These are phyloP conservation scores for Beta lomatogona DNA, from an alignment of 179 eudicot species.

Conservation along the genomic window DNA sequence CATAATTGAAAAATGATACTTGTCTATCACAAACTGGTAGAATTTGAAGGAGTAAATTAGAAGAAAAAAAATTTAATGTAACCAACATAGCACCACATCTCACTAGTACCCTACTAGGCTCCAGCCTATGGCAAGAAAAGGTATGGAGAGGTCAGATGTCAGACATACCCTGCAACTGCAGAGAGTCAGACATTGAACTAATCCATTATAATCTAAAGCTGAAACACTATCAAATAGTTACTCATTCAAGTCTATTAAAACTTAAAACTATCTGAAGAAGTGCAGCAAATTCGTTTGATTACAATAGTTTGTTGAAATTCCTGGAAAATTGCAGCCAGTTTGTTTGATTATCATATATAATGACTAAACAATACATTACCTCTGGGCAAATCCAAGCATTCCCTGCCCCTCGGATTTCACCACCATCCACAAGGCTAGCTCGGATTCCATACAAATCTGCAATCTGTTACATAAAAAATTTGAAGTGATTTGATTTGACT, in stretches of 20 bases:
- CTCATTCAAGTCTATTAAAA: neutral
- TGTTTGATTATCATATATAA: slow-evolving; percentile 4
- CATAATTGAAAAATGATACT: neutral
- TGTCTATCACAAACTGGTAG: neutral
- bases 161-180: neutral
- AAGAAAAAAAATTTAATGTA: too few species aligned
- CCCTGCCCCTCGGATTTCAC: slow-evolving; percentile 99
- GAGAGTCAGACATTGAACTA: neutral
- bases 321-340: neutral
- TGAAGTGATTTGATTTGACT: neutral
- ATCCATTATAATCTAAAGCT: neutral
- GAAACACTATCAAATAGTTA: too few species aligned
- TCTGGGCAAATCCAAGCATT: slow-evolving; percentile 99
- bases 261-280: neutral
- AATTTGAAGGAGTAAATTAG: too few species aligned
- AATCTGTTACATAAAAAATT: slow-evolving; percentile 48
- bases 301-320: too few species aligned
- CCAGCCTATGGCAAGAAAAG: neutral
- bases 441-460: slow-evolving; percentile 98
- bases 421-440: slow-evolving; percentile 95
- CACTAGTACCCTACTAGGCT: neutral
- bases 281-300: too few species aligned
- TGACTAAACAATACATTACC: slow-evolving; percentile 45
- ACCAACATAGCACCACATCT: neutral
- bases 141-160: neutral